Percentiles rank a stretch among this genome's conserved stretches.
Conservation (phyloP, 2,329 filamentous ascomycete species). For the Lachnellula suecica region DNA sequence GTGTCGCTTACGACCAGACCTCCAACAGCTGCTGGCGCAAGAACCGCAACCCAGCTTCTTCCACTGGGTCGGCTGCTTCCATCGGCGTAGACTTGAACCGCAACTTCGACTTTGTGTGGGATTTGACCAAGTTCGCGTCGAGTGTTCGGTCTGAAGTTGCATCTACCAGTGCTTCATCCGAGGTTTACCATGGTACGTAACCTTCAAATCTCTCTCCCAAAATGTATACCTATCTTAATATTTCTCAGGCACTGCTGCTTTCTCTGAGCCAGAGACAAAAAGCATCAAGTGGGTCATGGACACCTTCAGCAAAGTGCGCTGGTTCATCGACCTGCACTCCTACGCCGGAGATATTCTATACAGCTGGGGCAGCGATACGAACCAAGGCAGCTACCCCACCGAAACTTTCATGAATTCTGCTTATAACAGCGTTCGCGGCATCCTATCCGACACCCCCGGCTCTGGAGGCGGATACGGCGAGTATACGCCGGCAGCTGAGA, state of each 20-base stretch:
- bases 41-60: constrained; percentile 49
- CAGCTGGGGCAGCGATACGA: constrained; percentile 55
- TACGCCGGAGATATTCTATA: constrained; percentile 52
- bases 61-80: constrained; percentile 28
- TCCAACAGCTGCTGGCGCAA: constrained; percentile 54
- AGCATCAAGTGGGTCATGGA: constrained; percentile 53
- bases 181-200: constrained; percentile 43
- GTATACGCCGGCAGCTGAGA: constrained; percentile 41
- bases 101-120: constrained; percentile 59
- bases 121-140: constrained; percentile 44
- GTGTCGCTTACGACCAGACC: constrained; percentile 50
- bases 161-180: constrained; percentile 42
- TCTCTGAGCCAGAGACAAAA: constrained; percentile 56
- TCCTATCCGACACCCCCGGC: constrained; percentile 38
- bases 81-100: constrained; percentile 54
- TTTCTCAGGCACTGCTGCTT: constrained; percentile 42
- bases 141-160: constrained; percentile 39
- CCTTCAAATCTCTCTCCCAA: neutral
- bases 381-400: constrained; percentile 42
- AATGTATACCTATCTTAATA: constrained; percentile 1
- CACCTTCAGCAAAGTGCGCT: constrained; percentile 48
- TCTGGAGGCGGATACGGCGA: constrained; percentile 41
- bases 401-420: constrained; percentile 53
- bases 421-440: constrained; percentile 51
- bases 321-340: constrained; percentile 60